Evolutionary conservation across 2,329 filamentous ascomycete genomes (phyloP).

Genomic region (Alternaria conjuncta): DNA sequence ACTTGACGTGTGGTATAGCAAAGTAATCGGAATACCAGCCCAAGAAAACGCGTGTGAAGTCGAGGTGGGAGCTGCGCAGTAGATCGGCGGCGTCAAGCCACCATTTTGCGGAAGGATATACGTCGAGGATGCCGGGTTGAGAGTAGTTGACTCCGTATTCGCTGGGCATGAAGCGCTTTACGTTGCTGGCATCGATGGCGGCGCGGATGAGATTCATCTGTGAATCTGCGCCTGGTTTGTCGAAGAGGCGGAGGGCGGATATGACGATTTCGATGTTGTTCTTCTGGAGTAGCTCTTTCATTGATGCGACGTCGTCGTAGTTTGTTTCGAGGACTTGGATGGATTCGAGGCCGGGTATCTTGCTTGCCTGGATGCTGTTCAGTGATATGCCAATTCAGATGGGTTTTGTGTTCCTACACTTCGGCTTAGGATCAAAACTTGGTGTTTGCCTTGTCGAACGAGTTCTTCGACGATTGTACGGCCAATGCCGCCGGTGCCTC

Average conservation of each 20-base stretch:
- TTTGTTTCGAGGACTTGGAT: slow-evolving; percentile 14
- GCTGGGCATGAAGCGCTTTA: slow-evolving; percentile 24
- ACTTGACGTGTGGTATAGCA: slow-evolving; percentile 31
- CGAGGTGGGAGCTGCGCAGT: slow-evolving; percentile 23
- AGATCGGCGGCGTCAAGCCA: slow-evolving; percentile 17
- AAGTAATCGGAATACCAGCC: slow-evolving; percentile 40
- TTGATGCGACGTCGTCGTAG: slow-evolving; percentile 11
- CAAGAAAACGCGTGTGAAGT: slow-evolving; percentile 33
- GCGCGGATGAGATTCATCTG: slow-evolving; percentile 28
- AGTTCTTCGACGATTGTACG: slow-evolving; percentile 25
- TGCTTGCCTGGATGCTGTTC: not conserved
- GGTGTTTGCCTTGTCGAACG: slow-evolving; percentile 15
- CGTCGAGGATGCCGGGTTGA: not conserved
- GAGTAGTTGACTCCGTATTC: slow-evolving; percentile 19
- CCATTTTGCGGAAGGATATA: slow-evolving; percentile 12
- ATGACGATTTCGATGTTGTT: slow-evolving; percentile 19
- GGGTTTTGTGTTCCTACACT: slow-evolving; percentile 6
- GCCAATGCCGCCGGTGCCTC: slow-evolving; percentile 31
- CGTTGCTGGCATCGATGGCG: slow-evolving; percentile 11
- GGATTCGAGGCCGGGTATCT: not conserved
- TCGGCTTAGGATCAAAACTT: slow-evolving; percentile 22
- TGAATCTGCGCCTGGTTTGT: slow-evolving; percentile 8
- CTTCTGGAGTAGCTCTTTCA: slow-evolving; percentile 12
- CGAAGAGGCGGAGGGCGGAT: slow-evolving; percentile 15
- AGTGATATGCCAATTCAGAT: not conserved